Conservation (phyloP, 192 early-diverging fungal species). For the Linnemannia elongata region DNA sequence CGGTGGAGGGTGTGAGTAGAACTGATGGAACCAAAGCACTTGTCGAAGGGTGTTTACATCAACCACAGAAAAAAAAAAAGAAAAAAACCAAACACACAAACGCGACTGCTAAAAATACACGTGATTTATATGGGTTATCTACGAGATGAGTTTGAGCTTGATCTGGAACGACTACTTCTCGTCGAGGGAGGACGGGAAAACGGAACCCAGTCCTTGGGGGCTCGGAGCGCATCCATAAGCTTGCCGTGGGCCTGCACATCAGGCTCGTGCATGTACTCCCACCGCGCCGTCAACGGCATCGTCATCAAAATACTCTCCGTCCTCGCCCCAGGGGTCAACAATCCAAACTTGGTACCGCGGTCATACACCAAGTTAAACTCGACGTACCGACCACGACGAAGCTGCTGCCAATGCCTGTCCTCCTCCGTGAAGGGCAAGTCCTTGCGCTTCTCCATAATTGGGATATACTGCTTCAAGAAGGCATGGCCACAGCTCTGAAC, state of each 20-base stretch:
- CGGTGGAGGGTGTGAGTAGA: neutral
- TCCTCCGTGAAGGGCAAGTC: constrained; percentile 82
- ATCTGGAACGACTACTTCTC: neutral
- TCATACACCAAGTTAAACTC: constrained; percentile 99
- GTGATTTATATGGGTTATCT: constrained; percentile 3
- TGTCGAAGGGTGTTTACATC: neutral
- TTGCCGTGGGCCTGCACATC: constrained; percentile 71
- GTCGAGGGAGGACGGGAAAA: neutral
- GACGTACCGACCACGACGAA: constrained; percentile 95
- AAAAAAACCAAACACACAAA: neutral
- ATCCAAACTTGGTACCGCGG: constrained; percentile 98
- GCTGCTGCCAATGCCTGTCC: constrained; percentile 93
- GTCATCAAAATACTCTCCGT: constrained; percentile 97
- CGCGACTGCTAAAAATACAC: constrained; percentile 20
- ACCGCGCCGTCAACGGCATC: constrained; percentile 94
- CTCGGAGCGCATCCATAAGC: constrained; percentile 84
- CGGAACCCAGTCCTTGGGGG: constrained; percentile 82
- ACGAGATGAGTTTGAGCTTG: neutral
- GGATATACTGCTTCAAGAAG: constrained; percentile 91
- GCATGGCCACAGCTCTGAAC: constrained; percentile 85
- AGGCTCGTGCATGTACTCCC: constrained; percentile 93
- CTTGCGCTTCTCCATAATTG: constrained; percentile 87
- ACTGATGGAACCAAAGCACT: neutral
- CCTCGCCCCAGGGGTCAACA: constrained; percentile 94
- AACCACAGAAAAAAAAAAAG: constrained; percentile 12